Evolutionary conservation across 805 yeast genomes (phyloP), one percentile per base, ranked within the genome.

Genomic region (Kodamaea laetipori): DNA sequence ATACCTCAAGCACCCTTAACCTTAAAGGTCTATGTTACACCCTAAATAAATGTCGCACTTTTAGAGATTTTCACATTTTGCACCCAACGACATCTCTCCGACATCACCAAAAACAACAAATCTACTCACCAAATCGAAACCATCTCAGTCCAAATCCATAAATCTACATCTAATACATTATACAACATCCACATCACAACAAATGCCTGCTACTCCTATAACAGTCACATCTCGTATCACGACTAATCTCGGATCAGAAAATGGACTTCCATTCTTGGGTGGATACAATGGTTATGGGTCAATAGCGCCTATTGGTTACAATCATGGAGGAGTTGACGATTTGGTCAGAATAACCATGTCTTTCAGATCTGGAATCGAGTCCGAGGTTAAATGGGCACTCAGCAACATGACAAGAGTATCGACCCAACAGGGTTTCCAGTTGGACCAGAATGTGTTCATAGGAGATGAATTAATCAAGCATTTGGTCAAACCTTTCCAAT

Each of bases 381-480:
- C 76, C 24, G 96, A 89, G 58, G 73, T 84, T 17, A 80, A 78
- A 53, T 86, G 90, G 82, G 84, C 92, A 3, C 63, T 87, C 44
- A 72, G 76, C 37, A 77, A 81, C 4, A 66, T 76, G 46, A 66
- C 76, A 8, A 67, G 71, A 40, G 56, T 82, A 44, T 70, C 80
- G 1, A 38, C 48, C 4, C 46, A 50, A 25, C 35, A 46, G 4
- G 43, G 46, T 11, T 44, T 50, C 33, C 38, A 40, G 41, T 66
- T 82, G 50, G 73, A 74, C 49, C 63, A 64, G 37, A 60, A 69
- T 46, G 66, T 71, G 10, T 62, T 64, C 43, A 56, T 77, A 30
- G 77, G 74, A n/a, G 52, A 61, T n/a, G 71, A 73, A 47, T 54
- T 66, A 38, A 64, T 69, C 39, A 57, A 61, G 21, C 61, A 61